These are phyloP conservation scores for Dioscorea dumetorum DNA, from an alignment of 106 monocot species.

Conservation along the genomic window DNA sequence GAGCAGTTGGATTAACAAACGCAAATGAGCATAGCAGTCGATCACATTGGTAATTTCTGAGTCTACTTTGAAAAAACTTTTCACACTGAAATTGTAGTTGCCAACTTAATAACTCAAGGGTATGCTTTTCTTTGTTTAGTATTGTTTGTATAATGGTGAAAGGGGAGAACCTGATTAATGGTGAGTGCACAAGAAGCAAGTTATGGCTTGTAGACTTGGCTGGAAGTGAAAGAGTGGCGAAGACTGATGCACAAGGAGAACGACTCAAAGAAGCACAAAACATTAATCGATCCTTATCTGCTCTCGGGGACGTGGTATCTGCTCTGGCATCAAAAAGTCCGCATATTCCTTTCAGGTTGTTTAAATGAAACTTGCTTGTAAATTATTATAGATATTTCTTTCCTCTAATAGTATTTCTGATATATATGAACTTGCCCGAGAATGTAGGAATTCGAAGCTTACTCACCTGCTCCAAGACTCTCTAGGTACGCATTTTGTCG, in stretches of 20 bases:
- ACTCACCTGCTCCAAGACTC: conserved; percentile 95
- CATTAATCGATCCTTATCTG: conserved; percentile 89
- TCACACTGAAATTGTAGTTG: neutral
- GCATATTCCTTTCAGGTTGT: conserved; percentile 88
- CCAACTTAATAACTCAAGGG: neutral
- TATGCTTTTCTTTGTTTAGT: conserved; percentile 18
- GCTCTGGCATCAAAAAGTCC: conserved; percentile 87
- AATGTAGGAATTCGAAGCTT: conserved; percentile 87
- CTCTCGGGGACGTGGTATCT: conserved; percentile 97
- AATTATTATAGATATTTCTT: neutral
- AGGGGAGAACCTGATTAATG: conserved; percentile 74
- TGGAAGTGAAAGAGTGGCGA: conserved; percentile 88
- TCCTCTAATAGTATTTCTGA: neutral
- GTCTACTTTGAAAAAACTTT: neutral
- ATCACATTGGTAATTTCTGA: conserved; percentile 64
- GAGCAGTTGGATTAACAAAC: conserved; percentile 80
- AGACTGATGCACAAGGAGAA: conserved; percentile 94
- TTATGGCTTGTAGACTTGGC: conserved; percentile 88
- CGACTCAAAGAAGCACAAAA: conserved; percentile 84
- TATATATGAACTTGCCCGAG: neutral
- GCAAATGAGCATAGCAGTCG: conserved; percentile 92
- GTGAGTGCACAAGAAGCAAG: conserved; percentile 83
- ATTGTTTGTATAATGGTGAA: conserved; percentile 79
- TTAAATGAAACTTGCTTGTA: neutral
- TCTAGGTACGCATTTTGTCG: conserved; percentile 41